Percentiles rank a stretch among this genome's conserved stretches.
Conservation (phyloP, 306 rosid genomes). For the Arachis hypogaea region DNA sequence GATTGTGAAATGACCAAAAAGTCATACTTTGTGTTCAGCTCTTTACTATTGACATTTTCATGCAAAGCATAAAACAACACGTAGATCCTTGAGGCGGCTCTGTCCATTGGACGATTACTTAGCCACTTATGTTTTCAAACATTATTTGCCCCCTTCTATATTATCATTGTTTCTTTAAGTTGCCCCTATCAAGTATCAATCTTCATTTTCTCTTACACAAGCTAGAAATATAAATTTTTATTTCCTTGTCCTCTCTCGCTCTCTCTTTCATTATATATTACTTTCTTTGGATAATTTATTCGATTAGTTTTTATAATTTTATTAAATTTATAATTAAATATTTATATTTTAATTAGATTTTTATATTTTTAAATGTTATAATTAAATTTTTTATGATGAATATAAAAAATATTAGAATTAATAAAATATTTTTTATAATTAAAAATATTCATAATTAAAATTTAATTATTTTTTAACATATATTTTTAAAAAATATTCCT, state of each 20-base stretch:
- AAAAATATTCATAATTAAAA: too few relatives aligned
- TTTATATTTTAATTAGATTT: too few relatives aligned
- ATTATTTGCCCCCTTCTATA: neutral
- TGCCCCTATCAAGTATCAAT: neutral
- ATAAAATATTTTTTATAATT: too few relatives aligned
- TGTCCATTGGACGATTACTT: neutral
- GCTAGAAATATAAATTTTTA: neutral
- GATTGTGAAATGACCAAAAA: constrained; percentile 52
- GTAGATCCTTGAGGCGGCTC: constrained; percentile 44
- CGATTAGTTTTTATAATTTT: too few relatives aligned
- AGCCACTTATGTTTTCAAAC: neutral
- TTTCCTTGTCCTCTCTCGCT: constrained; percentile 1
- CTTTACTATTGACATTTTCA: constrained; percentile 53
- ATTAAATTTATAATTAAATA: too few relatives aligned
- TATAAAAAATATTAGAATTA: too few relatives aligned
- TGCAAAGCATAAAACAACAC: constrained; percentile 58
- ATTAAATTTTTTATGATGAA: too few relatives aligned
- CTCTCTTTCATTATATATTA: neutral
- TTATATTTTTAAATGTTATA: too few relatives aligned
- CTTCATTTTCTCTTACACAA: neutral
- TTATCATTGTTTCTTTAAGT: neutral
- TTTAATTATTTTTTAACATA: too few relatives aligned
- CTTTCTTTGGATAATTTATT: too few relatives aligned
- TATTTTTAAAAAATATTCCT: too few relatives aligned
- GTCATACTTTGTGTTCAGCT: constrained; percentile 35